These are phyloP conservation scores for Allium sativum DNA, from an alignment of 106 monocot species.

Conservation along the genomic window DNA sequence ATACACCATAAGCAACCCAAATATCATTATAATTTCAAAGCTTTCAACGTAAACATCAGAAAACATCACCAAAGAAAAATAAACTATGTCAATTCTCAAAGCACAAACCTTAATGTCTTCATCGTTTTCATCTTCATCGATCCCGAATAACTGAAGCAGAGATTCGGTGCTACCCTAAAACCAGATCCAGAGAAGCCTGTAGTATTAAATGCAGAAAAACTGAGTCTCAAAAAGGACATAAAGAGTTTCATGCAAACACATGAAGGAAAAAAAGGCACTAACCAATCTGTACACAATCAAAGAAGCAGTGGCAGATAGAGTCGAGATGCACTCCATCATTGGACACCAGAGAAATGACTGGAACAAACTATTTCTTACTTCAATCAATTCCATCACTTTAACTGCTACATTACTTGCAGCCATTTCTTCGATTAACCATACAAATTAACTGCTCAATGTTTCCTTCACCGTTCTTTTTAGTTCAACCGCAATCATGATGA, in stretches of 20 bases:
- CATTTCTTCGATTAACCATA: conserved; percentile 1
- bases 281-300: conserved; percentile 26
- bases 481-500: neutral
- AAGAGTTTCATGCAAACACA: neutral
- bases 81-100: too few species aligned
- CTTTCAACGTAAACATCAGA: too few species aligned
- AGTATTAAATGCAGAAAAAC: neutral
- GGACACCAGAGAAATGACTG: conserved; percentile 47
- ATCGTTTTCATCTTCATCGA: too few species aligned
- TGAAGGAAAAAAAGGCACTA: too few species aligned
- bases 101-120: too few species aligned
- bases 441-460: neutral
- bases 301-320: conserved; percentile 35
- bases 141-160: too few species aligned
- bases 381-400: conserved; percentile 42
- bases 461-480: conserved; percentile 5
- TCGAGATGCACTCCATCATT: conserved; percentile 45
- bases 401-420: conserved; percentile 33
- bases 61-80: too few species aligned
- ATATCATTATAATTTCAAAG: too few species aligned
- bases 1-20: too few species aligned
- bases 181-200: too few species aligned
- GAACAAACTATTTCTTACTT: conserved; percentile 40
- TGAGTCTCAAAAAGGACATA: neutral
- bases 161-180: too few species aligned